Percentiles rank a stretch among this genome's conserved stretches.
phyloP scores from a whole-genome alignment of 2,329 filamentous ascomycete genomes.

The Calycina herbarum region DNA sequence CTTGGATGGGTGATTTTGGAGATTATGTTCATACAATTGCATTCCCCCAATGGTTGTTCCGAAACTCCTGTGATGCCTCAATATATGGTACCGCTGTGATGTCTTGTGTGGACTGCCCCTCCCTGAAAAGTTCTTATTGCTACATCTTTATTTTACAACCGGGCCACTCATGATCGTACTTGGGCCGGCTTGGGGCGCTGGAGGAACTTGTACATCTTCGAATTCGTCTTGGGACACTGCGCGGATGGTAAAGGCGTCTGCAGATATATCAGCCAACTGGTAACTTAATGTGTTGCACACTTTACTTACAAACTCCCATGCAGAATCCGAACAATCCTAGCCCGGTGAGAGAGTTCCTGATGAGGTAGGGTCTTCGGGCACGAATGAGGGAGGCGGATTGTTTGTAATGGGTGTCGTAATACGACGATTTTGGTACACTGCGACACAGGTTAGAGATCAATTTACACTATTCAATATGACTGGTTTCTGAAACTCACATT shows the following conservation, averaged over 20 bases:
- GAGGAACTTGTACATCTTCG: slow-evolving; percentile 89
- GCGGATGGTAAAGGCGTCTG: slow-evolving; percentile 71
- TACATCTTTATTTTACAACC: slow-evolving; percentile 17
- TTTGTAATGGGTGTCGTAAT: slow-evolving; percentile 86
- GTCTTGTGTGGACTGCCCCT: background rate
- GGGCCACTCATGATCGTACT: slow-evolving; percentile 26
- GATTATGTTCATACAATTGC: background rate
- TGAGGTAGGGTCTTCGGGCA: slow-evolving; percentile 84
- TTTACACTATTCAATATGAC: background rate
- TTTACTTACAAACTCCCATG: slow-evolving; percentile 81
- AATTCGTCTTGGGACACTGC: slow-evolving; percentile 97
- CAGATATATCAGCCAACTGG: background rate
- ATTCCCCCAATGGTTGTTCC: background rate
- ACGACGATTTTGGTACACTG: slow-evolving; percentile 70
- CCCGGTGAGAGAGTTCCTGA: slow-evolving; percentile 86
- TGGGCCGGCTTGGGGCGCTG: slow-evolving; percentile 40
- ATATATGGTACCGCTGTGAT: background rate
- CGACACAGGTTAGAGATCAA: background rate
- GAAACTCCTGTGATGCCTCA: background rate
- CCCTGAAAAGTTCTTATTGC: background rate
- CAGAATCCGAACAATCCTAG: slow-evolving; percentile 72
- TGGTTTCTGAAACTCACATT: slow-evolving; percentile 26
- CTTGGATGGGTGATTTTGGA: background rate
- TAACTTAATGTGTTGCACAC: slow-evolving; percentile 2
- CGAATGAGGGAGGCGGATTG: slow-evolving; percentile 88